Evolutionary conservation across 768 basidiomycete species (phyloP).

Genomic region (Suillus brevipes): DNA sequence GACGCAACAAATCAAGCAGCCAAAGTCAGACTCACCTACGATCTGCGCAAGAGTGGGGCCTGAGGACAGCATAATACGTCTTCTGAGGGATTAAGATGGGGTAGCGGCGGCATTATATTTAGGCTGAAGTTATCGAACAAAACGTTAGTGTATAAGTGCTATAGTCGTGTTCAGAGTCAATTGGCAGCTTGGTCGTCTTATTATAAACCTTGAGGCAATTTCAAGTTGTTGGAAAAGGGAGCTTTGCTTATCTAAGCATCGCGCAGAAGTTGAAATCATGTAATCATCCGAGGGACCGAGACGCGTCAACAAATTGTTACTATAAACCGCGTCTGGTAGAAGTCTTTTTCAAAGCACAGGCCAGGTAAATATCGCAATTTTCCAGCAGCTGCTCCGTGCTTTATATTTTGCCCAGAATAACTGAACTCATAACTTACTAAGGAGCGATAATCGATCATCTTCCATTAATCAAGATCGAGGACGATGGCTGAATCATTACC

Average conservation of each 20-base stretch:
- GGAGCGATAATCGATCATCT: no score
- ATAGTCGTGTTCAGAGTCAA: no score
- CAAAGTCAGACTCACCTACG: no score
- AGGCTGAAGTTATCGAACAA: no score
- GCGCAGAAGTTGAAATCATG: background rate
- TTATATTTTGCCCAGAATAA: background rate
- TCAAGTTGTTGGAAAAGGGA: no score
- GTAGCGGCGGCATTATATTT: no score
- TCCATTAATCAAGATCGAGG: background rate
- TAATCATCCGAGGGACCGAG: no score
- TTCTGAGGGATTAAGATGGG: no score
- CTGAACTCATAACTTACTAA: background rate
- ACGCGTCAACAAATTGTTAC: background rate
- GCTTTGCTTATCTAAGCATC: background rate
- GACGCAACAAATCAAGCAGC: background rate
- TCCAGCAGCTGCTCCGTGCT: background rate
- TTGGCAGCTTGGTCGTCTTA: no score
- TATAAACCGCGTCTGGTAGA: background rate
- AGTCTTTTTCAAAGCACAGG: background rate
- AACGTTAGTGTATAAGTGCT: no score
- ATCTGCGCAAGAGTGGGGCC: no score
- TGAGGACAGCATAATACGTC: background rate
- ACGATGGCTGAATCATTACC: slow-evolving; percentile 48
- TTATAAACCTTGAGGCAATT: no score
- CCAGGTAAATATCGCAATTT: background rate